Evolutionary conservation across 2,329 filamentous ascomycete genomes (phyloP), one percentile per base, ranked within the genome.

Genomic region (Aspergillus candidus): DNA sequence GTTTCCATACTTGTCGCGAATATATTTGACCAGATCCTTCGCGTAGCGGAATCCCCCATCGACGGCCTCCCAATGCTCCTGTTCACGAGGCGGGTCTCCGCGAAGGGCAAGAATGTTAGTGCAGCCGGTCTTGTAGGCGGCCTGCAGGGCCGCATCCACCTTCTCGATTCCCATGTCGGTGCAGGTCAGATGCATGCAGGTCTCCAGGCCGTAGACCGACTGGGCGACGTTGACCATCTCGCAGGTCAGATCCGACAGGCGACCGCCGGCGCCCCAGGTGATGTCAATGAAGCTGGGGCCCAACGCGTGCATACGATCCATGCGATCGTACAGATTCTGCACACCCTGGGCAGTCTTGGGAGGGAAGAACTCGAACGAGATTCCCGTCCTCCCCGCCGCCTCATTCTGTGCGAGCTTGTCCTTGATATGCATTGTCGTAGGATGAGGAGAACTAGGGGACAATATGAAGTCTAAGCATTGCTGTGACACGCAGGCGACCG

Each of bases 361-460:
- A 40, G 93, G 93, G 72, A 98, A 98, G 77, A 95, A 98, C 70
- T 98, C 93, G 74, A 98, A 98, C 48, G 93, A 98, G 76, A 96
- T 96, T 63, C 89, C 93, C 46, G 90, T 85, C 60, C 85, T 80
- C 65, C 83, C 82, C 61, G 83, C 81, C 72, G 79, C 78, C 70
- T 89, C 82, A 69, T 90, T 83, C 58, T 91, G 85, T 57, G 80
- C 76, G 60, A 98, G 78, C 77, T 96, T 96, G 59, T 93, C 82
- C 56, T 84, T 87, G 77, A 98, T 91, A 72, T 97, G 93, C 91
- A 98, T 97, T 53, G 35, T 49, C 52, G 36, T 41, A 18, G 12
- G 11, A 31, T 33, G 30, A n/a, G 27, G 30, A 18, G 11, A 8
- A 40, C 13, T 14, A 35, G 6, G 12, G 15, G 5, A n/a, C 31